These are phyloP conservation scores for Talaromyces trachyspermus DNA, from an alignment of 495 filamentous ascomycete genomes.

Conservation along the genomic window DNA sequence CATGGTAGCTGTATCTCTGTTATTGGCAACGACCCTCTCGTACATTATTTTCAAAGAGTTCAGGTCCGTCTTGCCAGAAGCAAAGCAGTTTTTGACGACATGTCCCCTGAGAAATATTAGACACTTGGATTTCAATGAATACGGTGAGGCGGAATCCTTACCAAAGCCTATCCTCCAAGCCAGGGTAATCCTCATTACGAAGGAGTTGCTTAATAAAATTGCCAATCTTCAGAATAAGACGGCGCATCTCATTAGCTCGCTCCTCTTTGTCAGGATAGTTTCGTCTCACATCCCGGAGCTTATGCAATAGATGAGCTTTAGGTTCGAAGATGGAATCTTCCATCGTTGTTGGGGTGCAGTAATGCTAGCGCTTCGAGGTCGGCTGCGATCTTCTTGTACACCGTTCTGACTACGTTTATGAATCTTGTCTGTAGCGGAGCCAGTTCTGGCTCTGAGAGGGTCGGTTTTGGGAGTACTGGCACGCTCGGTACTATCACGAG, in stretches of 20 bases:
- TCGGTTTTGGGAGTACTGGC: constrained; percentile 30
- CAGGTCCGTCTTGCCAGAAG: constrained; percentile 11
- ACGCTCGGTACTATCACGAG: constrained; percentile 40
- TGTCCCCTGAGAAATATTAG: constrained; percentile 30
- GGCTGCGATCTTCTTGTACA: constrained; percentile 33
- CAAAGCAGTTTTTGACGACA: constrained; percentile 42
- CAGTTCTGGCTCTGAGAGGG: neutral
- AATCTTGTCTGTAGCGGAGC: constrained; percentile 3
- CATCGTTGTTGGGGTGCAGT: constrained; percentile 27
- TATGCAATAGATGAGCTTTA: constrained; percentile 51
- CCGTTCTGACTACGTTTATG: constrained; percentile 12
- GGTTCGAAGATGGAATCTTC: constrained; percentile 36
- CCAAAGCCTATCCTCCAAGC: constrained; percentile 41
- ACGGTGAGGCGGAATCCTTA: constrained; percentile 18
- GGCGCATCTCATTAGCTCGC: constrained; percentile 42
- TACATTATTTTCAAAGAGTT: constrained; percentile 35
- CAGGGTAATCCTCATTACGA: constrained; percentile 12
- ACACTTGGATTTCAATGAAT: constrained; percentile 9
- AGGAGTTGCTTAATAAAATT: constrained; percentile 32
- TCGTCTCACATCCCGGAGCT: constrained; percentile 51
- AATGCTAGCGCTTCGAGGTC: constrained; percentile 9
- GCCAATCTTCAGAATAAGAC: constrained; percentile 42
- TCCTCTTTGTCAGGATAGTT: constrained; percentile 52
- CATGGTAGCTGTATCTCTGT: constrained; percentile 4
- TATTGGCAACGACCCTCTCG: constrained; percentile 20